Conservation (phyloP, 768 basidiomycete species). For the Lyophyllum atratum region DNA sequence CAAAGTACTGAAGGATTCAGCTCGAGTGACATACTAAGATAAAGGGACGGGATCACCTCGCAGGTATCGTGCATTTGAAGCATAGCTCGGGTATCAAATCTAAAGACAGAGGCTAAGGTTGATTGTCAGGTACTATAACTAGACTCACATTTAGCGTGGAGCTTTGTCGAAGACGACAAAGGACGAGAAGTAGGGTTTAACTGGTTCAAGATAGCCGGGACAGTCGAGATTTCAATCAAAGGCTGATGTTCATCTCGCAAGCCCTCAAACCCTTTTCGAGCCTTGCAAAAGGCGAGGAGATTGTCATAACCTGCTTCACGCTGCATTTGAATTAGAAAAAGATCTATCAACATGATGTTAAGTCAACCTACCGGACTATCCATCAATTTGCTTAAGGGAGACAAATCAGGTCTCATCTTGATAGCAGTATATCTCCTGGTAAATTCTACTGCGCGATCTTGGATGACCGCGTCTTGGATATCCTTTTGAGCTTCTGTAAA, state of each 20-base stretch:
- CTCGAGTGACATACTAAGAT: background rate
- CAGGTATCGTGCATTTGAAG: constrained; percentile 68
- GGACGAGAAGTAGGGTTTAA: constrained; percentile 57
- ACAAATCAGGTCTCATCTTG: constrained; percentile 63
- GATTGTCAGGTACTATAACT: background rate
- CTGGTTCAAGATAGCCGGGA: constrained; percentile 53
- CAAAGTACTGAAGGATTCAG: constrained; percentile 47
- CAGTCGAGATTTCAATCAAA: constrained; percentile 64
- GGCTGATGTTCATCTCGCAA: constrained; percentile 67
- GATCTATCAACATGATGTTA: background rate
- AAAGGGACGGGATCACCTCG: constrained; percentile 49
- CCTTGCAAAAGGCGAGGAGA: constrained; percentile 68
- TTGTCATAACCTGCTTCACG: constrained; percentile 61
- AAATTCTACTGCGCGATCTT: constrained; percentile 77
- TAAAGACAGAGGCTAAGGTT: constrained; percentile 23
- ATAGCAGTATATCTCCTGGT: constrained; percentile 67
- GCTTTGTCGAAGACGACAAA: constrained; percentile 36
- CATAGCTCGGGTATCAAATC: constrained; percentile 87
- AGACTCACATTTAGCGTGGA: constrained; percentile 57
- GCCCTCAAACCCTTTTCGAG: constrained; percentile 61
- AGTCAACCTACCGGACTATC: constrained; percentile 59
- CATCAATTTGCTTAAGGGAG: constrained; percentile 68
- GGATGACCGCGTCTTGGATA: constrained; percentile 66
- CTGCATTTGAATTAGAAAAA: constrained; percentile 34
- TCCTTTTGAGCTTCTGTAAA: constrained; percentile 42